Conservation (phyloP, 441 rosid species). For the Macaranga tanarius region DNA sequence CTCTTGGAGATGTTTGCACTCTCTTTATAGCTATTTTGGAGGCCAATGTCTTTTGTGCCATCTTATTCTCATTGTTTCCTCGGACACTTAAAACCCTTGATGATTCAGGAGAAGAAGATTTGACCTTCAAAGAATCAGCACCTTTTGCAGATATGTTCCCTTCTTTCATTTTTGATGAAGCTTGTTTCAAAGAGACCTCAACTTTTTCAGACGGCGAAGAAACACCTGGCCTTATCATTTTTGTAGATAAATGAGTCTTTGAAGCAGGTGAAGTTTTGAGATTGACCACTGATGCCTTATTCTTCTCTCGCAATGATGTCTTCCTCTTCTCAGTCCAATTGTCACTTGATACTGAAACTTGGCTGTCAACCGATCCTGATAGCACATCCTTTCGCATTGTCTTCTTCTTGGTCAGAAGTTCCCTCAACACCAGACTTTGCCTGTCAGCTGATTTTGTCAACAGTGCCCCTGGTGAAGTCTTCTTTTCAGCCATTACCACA, state of each 20-base stretch:
- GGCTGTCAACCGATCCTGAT: conserved; percentile 23
- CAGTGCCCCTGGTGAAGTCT: conserved; percentile 4
- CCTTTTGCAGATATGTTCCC: conserved; percentile 26
- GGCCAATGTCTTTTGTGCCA: conserved; percentile 25
- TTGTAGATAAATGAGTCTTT: conserved; percentile 24
- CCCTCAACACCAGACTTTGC: conserved; percentile 22
- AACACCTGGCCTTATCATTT: conserved; percentile 24
- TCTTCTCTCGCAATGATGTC: conserved; percentile 9
- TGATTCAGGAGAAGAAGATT: conserved; percentile 27
- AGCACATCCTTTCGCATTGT: conserved; percentile 17
- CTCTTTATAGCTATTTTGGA: conserved; percentile 37
- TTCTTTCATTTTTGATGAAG: conserved; percentile 34
- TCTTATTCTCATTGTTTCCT: conserved; percentile 32
- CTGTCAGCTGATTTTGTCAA: conserved; percentile 25
- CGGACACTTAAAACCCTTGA: conserved; percentile 29
- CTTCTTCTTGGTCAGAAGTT: conserved; percentile 19
- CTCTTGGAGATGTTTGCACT: conserved; percentile 28
- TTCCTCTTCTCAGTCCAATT: conserved; percentile 24
- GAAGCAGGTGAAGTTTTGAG: conserved; percentile 30
- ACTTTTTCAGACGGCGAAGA: conserved; percentile 34
- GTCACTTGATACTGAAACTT: conserved; percentile 25
- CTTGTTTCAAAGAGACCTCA: conserved; percentile 29
- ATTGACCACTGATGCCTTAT: conserved; percentile 29
- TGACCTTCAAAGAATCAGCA: conserved; percentile 34
- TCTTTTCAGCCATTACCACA: conserved; percentile 23